Percentiles rank a stretch among this genome's conserved stretches.
These are phyloP conservation scores for Pythium aphanidermatum DNA, from an alignment of 352 stramenopile genomes.

Conservation along the genomic window DNA sequence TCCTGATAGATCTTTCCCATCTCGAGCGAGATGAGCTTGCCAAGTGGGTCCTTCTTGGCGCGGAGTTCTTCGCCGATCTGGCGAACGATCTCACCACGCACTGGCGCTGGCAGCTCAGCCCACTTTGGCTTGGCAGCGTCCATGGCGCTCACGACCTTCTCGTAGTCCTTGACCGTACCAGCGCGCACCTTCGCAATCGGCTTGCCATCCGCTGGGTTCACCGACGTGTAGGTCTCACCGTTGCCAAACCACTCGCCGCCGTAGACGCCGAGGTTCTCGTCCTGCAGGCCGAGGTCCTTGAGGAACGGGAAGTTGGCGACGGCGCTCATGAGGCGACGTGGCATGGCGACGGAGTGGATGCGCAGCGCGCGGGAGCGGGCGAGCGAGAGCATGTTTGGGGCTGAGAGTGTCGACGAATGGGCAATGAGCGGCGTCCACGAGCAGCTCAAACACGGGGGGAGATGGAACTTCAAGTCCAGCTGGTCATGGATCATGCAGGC, in stretches of 20 bases:
- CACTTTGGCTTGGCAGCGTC: slow-evolving; percentile 79
- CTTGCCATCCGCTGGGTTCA: slow-evolving; percentile 82
- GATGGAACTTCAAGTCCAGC: slow-evolving; percentile 17
- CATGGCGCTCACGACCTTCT: slow-evolving; percentile 78
- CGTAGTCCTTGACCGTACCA: slow-evolving; percentile 80
- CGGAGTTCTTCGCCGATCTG: slow-evolving; percentile 89
- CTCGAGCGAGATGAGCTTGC: slow-evolving; percentile 88
- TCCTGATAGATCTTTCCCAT: slow-evolving; percentile 94
- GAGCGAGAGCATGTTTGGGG: slow-evolving; percentile 14
- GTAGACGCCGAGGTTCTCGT: slow-evolving; percentile 85
- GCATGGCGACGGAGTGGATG: slow-evolving; percentile 14
- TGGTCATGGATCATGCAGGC: background rate
- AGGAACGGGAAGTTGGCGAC: slow-evolving; percentile 68
- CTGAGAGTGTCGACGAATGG: slow-evolving; percentile 19
- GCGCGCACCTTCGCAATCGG: slow-evolving; percentile 77
- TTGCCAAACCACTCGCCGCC: slow-evolving; percentile 85
- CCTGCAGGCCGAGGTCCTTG: slow-evolving; percentile 67
- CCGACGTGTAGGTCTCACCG: slow-evolving; percentile 71
- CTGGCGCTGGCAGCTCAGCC: slow-evolving; percentile 80
- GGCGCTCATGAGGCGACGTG: slow-evolving; percentile 34
- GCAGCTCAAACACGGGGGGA: background rate
- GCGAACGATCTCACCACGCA: slow-evolving; percentile 88
- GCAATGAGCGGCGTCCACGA: background rate
- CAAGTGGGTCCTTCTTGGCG: slow-evolving; percentile 85
- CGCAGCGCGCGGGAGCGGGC: slow-evolving; percentile 5